Conservation (phyloP, 2,329 filamentous ascomycete genomes). For the Paraphoma sp. region DNA sequence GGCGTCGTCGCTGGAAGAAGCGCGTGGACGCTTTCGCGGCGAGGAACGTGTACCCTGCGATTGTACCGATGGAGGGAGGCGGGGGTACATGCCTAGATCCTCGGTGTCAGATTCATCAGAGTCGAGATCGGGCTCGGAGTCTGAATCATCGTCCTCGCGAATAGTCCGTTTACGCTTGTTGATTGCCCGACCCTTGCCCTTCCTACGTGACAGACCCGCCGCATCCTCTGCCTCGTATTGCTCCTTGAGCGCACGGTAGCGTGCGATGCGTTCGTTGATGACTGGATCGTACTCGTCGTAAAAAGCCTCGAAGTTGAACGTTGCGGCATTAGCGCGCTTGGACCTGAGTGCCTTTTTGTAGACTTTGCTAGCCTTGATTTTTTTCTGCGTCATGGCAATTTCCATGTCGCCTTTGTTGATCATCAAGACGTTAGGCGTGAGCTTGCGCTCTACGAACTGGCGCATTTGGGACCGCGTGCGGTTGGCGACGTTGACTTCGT, state of each 20-base stretch:
- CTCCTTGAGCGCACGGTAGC: conserved; percentile 6
- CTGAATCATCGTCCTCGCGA: not conserved
- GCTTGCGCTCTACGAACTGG: conserved; percentile 34
- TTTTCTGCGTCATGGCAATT: conserved; percentile 26
- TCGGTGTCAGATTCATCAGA: not conserved
- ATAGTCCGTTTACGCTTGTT: not conserved
- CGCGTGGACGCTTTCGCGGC: conserved; percentile 17
- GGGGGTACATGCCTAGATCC: not conserved
- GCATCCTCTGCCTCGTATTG: conserved; percentile 9
- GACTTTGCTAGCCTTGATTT: conserved; percentile 10
- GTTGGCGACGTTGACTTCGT: conserved; percentile 24
- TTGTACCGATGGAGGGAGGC: not conserved
- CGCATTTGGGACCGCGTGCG: conserved; percentile 38
- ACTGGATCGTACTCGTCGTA: conserved; percentile 17
- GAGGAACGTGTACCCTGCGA: conserved; percentile 2
- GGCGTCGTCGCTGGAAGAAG: no score
- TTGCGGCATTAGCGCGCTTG: conserved; percentile 3
- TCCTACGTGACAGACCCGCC: not conserved
- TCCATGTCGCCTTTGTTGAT: conserved; percentile 42
- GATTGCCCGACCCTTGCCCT: not conserved
- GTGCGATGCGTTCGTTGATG: conserved; percentile 16
- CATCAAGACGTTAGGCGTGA: conserved; percentile 27
- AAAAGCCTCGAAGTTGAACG: conserved; percentile 17
- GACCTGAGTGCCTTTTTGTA: conserved; percentile 8
- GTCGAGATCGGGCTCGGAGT: not conserved